Evolutionary conservation across 371 early-diverging fungal genomes (phyloP), one percentile per base, ranked within the genome.

Genomic region (Apophysomyces trapeziformis): DNA sequence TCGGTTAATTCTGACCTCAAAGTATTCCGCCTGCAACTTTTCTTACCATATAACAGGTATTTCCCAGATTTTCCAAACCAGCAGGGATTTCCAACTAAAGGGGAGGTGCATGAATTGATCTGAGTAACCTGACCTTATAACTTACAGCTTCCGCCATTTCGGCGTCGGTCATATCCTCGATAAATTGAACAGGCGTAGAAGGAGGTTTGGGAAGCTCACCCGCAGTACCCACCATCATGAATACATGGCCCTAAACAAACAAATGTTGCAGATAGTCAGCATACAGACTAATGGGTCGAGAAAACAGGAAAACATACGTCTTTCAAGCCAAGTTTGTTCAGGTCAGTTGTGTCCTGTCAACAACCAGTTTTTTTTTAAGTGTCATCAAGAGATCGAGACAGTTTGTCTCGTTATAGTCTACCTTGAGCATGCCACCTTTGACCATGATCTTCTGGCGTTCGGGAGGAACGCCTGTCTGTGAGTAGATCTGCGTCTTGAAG

Each of bases 31-130:
- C 11, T 38, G 7, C 44, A 18, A 2, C 3, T 38, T 56, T 7
- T 38, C 59, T 65, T 82, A 89, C 89, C 95, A 99, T 92, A 71
- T 97, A 99, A 79, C 99, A 99, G 1, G 99, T 99, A 80, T 99
- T 99, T 16, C 99, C 99, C 41, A 97, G 76, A 71, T 99, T 99
- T 39, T 80, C 83, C 44, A 99, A 80, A 37, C 98, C 99, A 12
- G 93, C 84, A 9, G 98, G 97, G 57, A 97, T 88, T 38, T 96
- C 79, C 68, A 91, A 68, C 88, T 89, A 79, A 16, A 57, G 13
- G 21, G 54, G n/a, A 8, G 41, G 57, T 41, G 16, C 54, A 50
- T 18, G 54, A 50, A 26, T 9, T 1, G 21, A 21, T 50, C n/a
- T 16, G 18, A 14, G 4, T n/a, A 41, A n/a, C 36, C 41, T 47